Conservation (phyloP, 495 filamentous ascomycete species). For the Rhypophila decipiens region DNA sequence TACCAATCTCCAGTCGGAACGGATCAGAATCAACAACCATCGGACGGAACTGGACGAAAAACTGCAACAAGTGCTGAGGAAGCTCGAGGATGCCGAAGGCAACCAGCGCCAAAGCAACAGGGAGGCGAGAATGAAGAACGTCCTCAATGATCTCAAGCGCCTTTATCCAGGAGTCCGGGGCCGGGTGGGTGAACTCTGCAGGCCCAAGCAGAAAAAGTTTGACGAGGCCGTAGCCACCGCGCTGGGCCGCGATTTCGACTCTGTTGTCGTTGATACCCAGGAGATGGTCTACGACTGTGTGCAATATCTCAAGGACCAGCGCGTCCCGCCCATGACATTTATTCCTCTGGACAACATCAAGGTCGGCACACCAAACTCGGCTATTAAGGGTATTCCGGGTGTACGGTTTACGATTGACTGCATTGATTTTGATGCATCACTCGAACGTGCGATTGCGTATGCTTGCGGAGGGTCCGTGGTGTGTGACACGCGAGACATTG, state of each 20-base stretch:
- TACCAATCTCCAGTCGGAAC: slow-evolving; percentile 78
- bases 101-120: slow-evolving; percentile 76
- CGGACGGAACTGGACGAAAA: slow-evolving; percentile 88
- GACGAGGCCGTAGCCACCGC: slow-evolving; percentile 88
- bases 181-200: slow-evolving; percentile 85
- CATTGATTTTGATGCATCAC: slow-evolving; percentile 81
- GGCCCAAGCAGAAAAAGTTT: slow-evolving; percentile 93
- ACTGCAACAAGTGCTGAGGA: slow-evolving; percentile 68
- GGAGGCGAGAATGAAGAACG: slow-evolving; percentile 69
- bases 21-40: slow-evolving; percentile 68
- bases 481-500: slow-evolving; percentile 78
- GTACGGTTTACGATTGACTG: slow-evolving; percentile 90
- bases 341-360: slow-evolving; percentile 96
- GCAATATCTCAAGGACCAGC: slow-evolving; percentile 85
- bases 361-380: slow-evolving; percentile 79
- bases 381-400: slow-evolving; percentile 79
- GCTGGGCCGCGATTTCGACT: slow-evolving; percentile 86
- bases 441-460: slow-evolving; percentile 89
- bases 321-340: slow-evolving; percentile 78
- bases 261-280: slow-evolving; percentile 92
- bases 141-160: slow-evolving; percentile 77
- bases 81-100: slow-evolving; percentile 75
- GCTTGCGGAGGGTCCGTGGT: slow-evolving; percentile 95
- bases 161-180: slow-evolving; percentile 90
- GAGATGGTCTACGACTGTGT: slow-evolving; percentile 93